These are phyloP conservation scores for Daldinia eschscholtzii DNA, from an alignment of 2,329 filamentous ascomycete genomes.

Conservation along the genomic window DNA sequence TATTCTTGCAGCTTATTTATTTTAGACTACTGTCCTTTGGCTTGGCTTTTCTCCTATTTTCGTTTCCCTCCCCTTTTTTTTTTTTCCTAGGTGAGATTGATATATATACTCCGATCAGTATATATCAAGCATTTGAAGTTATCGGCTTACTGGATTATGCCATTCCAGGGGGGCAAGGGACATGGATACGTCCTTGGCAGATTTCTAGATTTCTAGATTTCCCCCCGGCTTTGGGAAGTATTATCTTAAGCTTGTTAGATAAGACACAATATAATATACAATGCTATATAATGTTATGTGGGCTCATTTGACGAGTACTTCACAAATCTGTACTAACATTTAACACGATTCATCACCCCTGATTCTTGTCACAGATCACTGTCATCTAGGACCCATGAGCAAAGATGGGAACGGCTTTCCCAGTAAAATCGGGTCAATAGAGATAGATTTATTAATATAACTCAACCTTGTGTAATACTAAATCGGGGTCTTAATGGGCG, in stretches of 20 bases:
- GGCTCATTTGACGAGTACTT: constrained; percentile 10
- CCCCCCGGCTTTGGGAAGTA: constrained; percentile 24
- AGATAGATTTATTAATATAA: constrained; percentile 2
- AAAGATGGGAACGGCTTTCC: neutral
- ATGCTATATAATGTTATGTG: constrained; percentile 6
- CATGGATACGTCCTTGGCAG: constrained; percentile 2
- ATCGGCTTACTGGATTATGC: constrained; percentile 9
- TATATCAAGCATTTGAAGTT: constrained; percentile 2
- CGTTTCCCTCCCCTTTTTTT: neutral
- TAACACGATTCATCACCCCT: constrained; percentile 36
- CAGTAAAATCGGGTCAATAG: neutral
- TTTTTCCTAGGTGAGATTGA: neutral
- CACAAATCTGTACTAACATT: constrained; percentile 21
- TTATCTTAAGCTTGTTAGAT: constrained; percentile 13
- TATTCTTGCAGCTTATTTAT: neutral
- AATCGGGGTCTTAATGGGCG: neutral
- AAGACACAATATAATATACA: constrained; percentile 12
- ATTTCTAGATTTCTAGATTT: constrained; percentile 6
- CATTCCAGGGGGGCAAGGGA: neutral
- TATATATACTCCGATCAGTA: neutral
- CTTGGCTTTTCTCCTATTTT: neutral
- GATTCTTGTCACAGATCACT: constrained; percentile 15
- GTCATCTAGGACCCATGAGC: constrained; percentile 5
- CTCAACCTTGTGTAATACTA: neutral
- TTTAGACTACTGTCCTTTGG: neutral